Conservation (phyloP, 192 early-diverging fungal genomes). For the Gonapodya sp. region DNA sequence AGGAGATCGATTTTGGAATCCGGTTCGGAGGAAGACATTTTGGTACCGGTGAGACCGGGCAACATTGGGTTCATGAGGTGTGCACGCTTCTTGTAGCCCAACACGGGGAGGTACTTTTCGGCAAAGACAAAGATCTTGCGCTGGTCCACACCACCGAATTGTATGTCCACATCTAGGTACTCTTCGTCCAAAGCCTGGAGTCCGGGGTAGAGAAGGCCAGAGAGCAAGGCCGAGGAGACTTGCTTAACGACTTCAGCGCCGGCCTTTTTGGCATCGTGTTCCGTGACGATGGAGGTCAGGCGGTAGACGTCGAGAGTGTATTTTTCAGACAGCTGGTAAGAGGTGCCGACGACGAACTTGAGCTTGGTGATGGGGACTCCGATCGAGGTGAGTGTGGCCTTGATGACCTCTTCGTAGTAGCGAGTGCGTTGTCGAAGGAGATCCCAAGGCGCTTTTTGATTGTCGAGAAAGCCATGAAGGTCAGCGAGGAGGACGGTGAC, state of each 20-base stretch:
- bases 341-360: slow-evolving; percentile 81
- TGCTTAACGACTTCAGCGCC: slow-evolving; percentile 99
- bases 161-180: slow-evolving; percentile 86
- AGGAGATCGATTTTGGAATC: slow-evolving; percentile 97
- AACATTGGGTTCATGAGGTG: slow-evolving; percentile 99
- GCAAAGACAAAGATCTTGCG: slow-evolving; percentile 99
- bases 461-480: slow-evolving; percentile 96
- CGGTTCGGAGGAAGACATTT: slow-evolving; percentile 94
- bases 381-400: slow-evolving; percentile 81
- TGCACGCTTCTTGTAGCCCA: slow-evolving; percentile 93
- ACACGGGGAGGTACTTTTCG: slow-evolving; percentile 82
- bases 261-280: slow-evolving; percentile 96
- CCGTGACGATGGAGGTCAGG: slow-evolving; percentile 72
- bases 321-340: slow-evolving; percentile 76
- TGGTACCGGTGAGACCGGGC: slow-evolving; percentile 81
- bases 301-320: slow-evolving; percentile 90
- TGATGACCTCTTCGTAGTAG: slow-evolving; percentile 91
- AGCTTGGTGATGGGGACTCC: slow-evolving; percentile 89
- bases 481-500: slow-evolving; percentile 87
- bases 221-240: slow-evolving; percentile 73
- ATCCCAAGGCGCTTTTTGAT: slow-evolving; percentile 93
- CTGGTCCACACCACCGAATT: slow-evolving; percentile 97
- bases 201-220: slow-evolving; percentile 93
- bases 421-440: slow-evolving; percentile 75
- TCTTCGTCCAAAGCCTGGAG: slow-evolving; percentile 98